A percentile compares a stretch with the other conserved stretches of the same genome.
Conservation (phyloP, 2,329 filamentous ascomycete genomes). For the Cryphonectria carpinicola region DNA sequence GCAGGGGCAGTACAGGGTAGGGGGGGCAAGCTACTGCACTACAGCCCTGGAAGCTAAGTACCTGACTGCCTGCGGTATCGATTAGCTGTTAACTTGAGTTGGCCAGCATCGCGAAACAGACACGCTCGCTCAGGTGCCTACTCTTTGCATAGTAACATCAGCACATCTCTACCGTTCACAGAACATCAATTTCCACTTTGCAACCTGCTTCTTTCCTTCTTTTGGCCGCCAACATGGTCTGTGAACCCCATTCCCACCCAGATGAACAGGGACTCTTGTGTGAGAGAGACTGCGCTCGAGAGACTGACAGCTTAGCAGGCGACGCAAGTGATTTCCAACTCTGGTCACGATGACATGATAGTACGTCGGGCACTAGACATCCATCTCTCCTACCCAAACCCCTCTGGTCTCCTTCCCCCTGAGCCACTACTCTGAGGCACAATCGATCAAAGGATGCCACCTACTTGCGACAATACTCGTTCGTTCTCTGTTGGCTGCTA, state of each 20-base stretch:
- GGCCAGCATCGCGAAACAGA: conserved; percentile 14
- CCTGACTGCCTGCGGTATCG: conserved; percentile 7
- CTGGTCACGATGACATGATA: conserved; percentile 99
- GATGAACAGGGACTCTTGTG: conserved; percentile 18
- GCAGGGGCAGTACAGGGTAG: neutral
- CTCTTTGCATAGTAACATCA: conserved; percentile 1
- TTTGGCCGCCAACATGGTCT: conserved; percentile 28
- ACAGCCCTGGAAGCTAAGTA: neutral
- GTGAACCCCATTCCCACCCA: conserved; percentile 14
- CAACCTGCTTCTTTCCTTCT: neutral
- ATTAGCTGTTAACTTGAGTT: conserved; percentile 19
- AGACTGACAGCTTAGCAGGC: conserved; percentile 37
- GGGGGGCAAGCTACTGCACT: neutral
- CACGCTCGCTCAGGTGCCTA: neutral
- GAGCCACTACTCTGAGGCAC: conserved; percentile 18
- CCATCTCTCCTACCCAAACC: neutral
- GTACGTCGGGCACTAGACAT: conserved; percentile 61
- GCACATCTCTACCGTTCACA: neutral
- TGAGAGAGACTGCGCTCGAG: neutral
- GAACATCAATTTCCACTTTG: neutral
- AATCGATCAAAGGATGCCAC: neutral
- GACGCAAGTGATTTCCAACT: conserved; percentile 79
- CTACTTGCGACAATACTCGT: conserved; percentile 27
- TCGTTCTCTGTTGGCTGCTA: conserved; percentile 8
- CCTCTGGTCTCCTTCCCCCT: neutral